Percentiles rank a stretch among this genome's conserved stretches.
These are phyloP conservation scores for Salix dunnii DNA, from an alignment of 345 rosid species.

Conservation along the genomic window DNA sequence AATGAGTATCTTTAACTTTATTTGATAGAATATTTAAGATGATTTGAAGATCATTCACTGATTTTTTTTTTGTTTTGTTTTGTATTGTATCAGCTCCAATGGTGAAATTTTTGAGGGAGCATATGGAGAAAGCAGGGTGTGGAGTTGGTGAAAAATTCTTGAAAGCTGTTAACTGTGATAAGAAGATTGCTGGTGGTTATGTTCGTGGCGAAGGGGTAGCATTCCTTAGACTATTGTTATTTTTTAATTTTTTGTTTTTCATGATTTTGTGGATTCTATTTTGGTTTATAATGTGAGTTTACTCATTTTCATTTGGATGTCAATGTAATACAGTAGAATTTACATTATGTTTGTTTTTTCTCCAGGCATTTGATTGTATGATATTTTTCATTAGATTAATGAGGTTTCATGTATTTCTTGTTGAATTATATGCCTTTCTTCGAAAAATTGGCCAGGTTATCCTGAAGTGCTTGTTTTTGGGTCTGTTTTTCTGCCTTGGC, in stretches of 20 bases:
- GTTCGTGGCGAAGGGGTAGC: slow-evolving; percentile 63
- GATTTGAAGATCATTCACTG: slow-evolving; percentile 8
- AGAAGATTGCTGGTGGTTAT: slow-evolving; percentile 58
- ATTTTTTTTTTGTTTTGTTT: neutral
- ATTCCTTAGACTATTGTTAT: neutral
- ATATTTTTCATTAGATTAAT: neutral
- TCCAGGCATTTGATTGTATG: neutral
- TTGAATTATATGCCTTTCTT: neutral
- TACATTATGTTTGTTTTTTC: neutral
- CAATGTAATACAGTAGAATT: neutral
- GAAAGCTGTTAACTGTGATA: slow-evolving; percentile 60
- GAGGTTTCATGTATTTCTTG: neutral
- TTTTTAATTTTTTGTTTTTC: neutral
- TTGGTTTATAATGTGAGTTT: neutral
- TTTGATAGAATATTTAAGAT: neutral
- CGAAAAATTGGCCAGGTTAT: neutral
- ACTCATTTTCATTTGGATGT: neutral
- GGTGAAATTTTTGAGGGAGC: slow-evolving; percentile 81
- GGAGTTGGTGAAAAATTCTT: slow-evolving; percentile 65
- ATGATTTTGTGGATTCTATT: neutral
- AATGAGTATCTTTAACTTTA: neutral
- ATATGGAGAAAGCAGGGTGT: slow-evolving; percentile 85
- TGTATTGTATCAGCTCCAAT: slow-evolving; percentile 54
- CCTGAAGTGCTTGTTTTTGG: neutral
- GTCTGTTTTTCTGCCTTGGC: neutral